These are phyloP conservation scores for Rhodamnia argentea DNA, from an alignment of 345 rosid species.

Conservation along the genomic window DNA sequence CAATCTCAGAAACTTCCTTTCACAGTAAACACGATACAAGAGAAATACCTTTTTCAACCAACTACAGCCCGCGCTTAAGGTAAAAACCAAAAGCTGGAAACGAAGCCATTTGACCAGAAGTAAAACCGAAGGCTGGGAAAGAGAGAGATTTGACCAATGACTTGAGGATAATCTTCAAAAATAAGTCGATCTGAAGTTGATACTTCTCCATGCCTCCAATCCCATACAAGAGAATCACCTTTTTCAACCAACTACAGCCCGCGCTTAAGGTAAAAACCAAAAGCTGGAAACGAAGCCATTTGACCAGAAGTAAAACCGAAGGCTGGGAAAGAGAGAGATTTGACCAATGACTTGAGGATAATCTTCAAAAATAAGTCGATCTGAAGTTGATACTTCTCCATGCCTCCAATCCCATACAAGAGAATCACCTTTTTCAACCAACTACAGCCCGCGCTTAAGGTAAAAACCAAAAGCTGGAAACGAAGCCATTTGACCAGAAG, in stretches of 20 bases:
- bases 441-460: background rate
- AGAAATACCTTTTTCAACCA: background rate
- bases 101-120: background rate
- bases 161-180: background rate
- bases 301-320: background rate
- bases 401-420: background rate
- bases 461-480: background rate
- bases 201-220: background rate
- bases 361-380: background rate
- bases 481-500: background rate
- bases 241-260: background rate
- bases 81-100: background rate
- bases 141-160: background rate
- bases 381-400: background rate
- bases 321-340: background rate
- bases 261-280: background rate
- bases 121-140: background rate
- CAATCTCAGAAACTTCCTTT: background rate
- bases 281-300: background rate
- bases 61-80: background rate
- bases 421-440: background rate
- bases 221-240: background rate
- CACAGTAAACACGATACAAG: background rate
- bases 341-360: background rate
- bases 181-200: background rate